Base-by-base conservation (phyloP, 352 stramenopile species). In the Pythium dissotocum region DNA sequence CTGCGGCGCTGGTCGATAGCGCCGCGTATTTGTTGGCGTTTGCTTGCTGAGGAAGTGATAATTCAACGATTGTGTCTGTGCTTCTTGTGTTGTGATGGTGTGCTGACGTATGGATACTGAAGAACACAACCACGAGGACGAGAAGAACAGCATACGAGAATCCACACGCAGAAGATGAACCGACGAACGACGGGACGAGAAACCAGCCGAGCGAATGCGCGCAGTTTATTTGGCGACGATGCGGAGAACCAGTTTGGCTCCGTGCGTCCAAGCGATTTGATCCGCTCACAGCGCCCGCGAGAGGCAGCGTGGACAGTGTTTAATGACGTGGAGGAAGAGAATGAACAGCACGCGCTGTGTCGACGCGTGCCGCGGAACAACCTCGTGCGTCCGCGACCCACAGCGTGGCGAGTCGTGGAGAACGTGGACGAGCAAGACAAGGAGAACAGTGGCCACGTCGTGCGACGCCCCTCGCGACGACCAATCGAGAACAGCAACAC, bases 371-470 rank as follows among this genome's bases (percentile, higher is more conserved):
- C 53, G 12, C 62, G 62, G 10, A 54, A 54, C 9, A 69, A n/a
- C 21, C 42, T 62, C 52, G 55, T 57, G n/a, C 52, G 62, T 13
- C 52, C 30, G 38, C 53, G 53, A 12, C 54, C 62, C 9, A 63
- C 55, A 21, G 48, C 56, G 56, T 71, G 64, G 64, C 32, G 24
- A 3, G 28, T 61, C 13, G 76, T 70, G 36, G 75, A 83, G 30
- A 65, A 71, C 54, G 69, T 75, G 36, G 73, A 86, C 58, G 76
- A 89, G 52, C 63, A 57, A 61, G 78, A 91, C 71, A 91, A 91
- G 74, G 83, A 91, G 67, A 91, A 91, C 71, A 62, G 82, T n/a
- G 83, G 79, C 38, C 83, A 86, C 59, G 70, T 82, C 35, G 75
- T 88, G 60, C 77, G 75, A 26, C 73, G 77, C 8, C 74, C 71